phyloP scores from a whole-genome alignment of 306 rosid species.

The Pachyrhizus erosus region DNA sequence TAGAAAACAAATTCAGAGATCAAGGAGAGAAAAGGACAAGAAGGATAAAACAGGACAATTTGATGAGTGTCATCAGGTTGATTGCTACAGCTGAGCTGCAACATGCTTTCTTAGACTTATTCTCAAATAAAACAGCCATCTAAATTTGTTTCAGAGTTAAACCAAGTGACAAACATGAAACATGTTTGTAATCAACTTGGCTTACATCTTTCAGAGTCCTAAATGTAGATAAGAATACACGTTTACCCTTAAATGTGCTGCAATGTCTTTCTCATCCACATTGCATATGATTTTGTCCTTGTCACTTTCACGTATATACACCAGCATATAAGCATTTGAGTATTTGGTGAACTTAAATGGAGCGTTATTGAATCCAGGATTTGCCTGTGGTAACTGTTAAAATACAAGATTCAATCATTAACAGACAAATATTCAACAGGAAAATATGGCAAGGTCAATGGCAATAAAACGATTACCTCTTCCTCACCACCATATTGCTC shows the following conservation, averaged over 20 bases:
- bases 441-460: slow-evolving; percentile 15
- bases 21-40: not conserved
- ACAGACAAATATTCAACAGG: slow-evolving; percentile 28
- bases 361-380: slow-evolving; percentile 94
- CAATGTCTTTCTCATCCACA: slow-evolving; percentile 96
- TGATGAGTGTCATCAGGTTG: slow-evolving; percentile 13
- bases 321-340: slow-evolving; percentile 97
- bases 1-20: slow-evolving; percentile 4
- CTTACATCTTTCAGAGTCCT: not conserved
- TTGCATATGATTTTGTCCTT: slow-evolving; percentile 91
- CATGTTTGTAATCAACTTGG: slow-evolving; percentile 7
- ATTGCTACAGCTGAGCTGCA: slow-evolving; percentile 14
- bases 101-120: slow-evolving; percentile 33
- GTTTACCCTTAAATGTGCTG: slow-evolving; percentile 94
- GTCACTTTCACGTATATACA: slow-evolving; percentile 96
- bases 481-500: slow-evolving; percentile 99
- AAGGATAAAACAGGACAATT: not conserved
- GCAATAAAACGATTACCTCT: slow-evolving; percentile 64
- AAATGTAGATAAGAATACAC: slow-evolving; percentile 30
- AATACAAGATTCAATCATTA: slow-evolving; percentile 32
- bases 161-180: slow-evolving; percentile 20
- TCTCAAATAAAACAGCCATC: slow-evolving; percentile 19
- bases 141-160: not conserved
- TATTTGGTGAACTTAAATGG: slow-evolving; percentile 93
- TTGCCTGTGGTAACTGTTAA: slow-evolving; percentile 83